Evolutionary conservation across 345 rosid genomes (phyloP).

Genomic region (Odontarrhena argentea): DNA sequence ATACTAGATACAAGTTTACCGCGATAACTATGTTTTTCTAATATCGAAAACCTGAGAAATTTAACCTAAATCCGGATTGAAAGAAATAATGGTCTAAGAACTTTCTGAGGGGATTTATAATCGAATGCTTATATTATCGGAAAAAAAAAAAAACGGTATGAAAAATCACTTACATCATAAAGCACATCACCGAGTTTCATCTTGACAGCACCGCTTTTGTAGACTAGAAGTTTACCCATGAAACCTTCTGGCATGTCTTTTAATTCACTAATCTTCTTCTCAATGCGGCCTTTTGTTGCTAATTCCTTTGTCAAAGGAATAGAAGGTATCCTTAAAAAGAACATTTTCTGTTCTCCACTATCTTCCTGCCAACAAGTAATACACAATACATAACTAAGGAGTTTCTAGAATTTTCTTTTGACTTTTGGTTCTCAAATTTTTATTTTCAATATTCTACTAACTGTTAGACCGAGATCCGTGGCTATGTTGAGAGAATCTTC

Average conservation of each 20-base stretch:
- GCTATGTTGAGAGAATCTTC: slow-evolving; percentile 57
- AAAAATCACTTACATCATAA: slow-evolving; percentile 62
- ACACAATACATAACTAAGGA: slow-evolving; percentile 9
- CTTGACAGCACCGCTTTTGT: slow-evolving; percentile 80
- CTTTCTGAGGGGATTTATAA: neutral
- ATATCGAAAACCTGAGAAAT: no score
- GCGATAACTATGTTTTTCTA: no score
- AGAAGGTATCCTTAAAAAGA: slow-evolving; percentile 72
- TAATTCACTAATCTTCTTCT: slow-evolving; percentile 34
- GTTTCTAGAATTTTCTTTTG: neutral
- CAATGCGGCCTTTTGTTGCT: slow-evolving; percentile 35
- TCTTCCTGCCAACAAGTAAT: slow-evolving; percentile 58
- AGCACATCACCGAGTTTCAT: slow-evolving; percentile 74
- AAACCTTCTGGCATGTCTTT: slow-evolving; percentile 64
- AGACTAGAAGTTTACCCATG: slow-evolving; percentile 87
- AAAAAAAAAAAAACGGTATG: neutral
- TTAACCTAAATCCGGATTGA: neutral
- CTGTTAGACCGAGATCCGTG: slow-evolving; percentile 59
- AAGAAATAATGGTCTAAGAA: neutral
- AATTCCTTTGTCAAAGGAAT: slow-evolving; percentile 57
- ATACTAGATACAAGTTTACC: no score
- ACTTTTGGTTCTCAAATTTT: slow-evolving; percentile 16
- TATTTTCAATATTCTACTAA: slow-evolving; percentile 39
- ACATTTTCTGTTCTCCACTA: slow-evolving; percentile 55
- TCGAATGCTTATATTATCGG: neutral